These are phyloP conservation scores for Nigrograna mackinnonii DNA, from an alignment of 2,329 filamentous ascomycete species.

Conservation along the genomic window DNA sequence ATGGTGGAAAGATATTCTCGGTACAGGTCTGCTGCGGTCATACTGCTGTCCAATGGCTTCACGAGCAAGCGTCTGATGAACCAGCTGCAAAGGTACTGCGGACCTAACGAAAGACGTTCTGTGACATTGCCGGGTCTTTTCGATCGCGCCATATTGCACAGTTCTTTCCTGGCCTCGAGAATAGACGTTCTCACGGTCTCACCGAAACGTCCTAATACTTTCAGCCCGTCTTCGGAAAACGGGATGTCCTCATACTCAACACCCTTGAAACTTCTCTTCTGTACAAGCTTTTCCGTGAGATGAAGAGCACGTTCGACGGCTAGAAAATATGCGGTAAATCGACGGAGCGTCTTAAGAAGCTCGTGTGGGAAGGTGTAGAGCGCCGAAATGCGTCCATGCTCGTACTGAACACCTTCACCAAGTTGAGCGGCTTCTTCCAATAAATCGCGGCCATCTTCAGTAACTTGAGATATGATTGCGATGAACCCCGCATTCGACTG, in stretches of 20 bases:
- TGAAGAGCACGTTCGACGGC: constrained; percentile 29
- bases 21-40: constrained; percentile 34
- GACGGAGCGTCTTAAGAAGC: constrained; percentile 24
- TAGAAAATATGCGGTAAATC: constrained; percentile 26
- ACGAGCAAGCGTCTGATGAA: constrained; percentile 32
- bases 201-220: constrained; percentile 21
- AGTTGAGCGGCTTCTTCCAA: constrained; percentile 21
- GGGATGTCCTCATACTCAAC: neutral
- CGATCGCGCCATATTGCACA: constrained; percentile 29
- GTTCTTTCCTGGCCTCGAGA: constrained; percentile 17
- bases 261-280: neutral
- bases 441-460: constrained; percentile 12
- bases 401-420: constrained; percentile 26
- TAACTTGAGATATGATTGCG: constrained; percentile 18
- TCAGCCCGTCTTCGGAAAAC: constrained; percentile 11
- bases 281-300: constrained; percentile 7
- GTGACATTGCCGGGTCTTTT: constrained; percentile 8
- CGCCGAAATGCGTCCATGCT: constrained; percentile 25
- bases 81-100: constrained; percentile 34
- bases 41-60: constrained; percentile 27
- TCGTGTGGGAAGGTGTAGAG: constrained; percentile 26
- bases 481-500: constrained; percentile 15
- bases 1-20: constrained; percentile 33
- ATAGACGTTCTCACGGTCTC: constrained; percentile 16
- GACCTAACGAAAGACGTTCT: constrained; percentile 23